Base-by-base conservation (phyloP, 2,329 filamentous ascomycete genomes). In the Xylariaceae sp. region DNA sequence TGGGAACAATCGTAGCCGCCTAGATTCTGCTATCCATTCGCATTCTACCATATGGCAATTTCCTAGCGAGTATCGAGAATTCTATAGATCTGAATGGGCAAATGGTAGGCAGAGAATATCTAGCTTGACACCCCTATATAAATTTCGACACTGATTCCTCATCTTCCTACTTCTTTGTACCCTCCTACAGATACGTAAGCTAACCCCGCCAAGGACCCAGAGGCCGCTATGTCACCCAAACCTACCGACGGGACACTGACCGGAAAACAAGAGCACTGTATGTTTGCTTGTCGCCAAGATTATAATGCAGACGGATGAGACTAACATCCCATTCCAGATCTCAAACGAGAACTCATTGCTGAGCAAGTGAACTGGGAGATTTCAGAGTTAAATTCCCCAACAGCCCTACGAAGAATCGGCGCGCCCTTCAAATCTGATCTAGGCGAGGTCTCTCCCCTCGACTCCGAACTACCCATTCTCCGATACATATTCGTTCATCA, bases 401-500 rank as follows among this genome's bases (percentile, higher is more conserved):
- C 93, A 2, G 93, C 93, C 41, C 79, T 98, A 40, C 90, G 90
- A 62, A 83, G 93, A 57, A 98, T 98, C 66, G 93, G 93, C 48
- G 92, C 93, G 6, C 93, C 93, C 0, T 98, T 98, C 73, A 86
- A 82, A 64, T 96, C 91, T 37, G 88, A 95, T 42, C 84, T 86
- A 49, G 93, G 93, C 53, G 93, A 98, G 67, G 86, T 98, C 20
- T 85, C 90, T 4, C 93, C 93, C 12, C 79, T 95, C 49, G 90
- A 98, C 63, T 96, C 91, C 2, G 92, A 97, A 58, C 76, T 98
- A 22, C 93, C 93, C 16, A 86, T 98, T 52, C 75, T 98, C 50
- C 82, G 93, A 55, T 97, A 93, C 71, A 95, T 98, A 62, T 98
- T 98, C 64, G 93, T 97, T 44, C 86, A 97, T 64, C 91, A 97